Conservation (phyloP, 495 filamentous ascomycete species). For the Thozetella sp. region DNA sequence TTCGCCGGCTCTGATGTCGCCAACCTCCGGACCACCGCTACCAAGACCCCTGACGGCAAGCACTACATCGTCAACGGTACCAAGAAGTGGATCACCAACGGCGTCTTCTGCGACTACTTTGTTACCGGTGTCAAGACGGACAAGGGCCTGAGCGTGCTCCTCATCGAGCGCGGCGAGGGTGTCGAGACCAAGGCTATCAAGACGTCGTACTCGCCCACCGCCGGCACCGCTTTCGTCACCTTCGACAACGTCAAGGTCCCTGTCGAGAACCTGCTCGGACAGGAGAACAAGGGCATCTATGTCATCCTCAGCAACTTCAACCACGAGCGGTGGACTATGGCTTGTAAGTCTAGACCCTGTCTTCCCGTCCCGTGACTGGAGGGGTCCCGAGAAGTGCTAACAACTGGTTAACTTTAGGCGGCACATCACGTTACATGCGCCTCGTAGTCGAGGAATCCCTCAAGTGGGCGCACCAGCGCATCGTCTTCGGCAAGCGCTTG, state of each 20-base stretch:
- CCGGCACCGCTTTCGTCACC: conserved; percentile 79
- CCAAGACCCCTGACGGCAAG: conserved; percentile 80
- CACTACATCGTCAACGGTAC: conserved; percentile 87
- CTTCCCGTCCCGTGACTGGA: background rate
- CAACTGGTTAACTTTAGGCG: conserved; percentile 38
- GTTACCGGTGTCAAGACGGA: conserved; percentile 80
- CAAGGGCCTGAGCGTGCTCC: conserved; percentile 78
- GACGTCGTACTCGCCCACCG: conserved; percentile 80
- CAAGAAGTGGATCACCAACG: conserved; percentile 96
- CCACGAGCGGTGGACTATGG: conserved; percentile 78
- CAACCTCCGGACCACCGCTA: conserved; percentile 77
- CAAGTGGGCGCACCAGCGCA: conserved; percentile 87
- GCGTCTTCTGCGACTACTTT: conserved; percentile 82
- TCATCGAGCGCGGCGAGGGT: conserved; percentile 72
- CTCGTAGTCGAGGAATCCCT: conserved; percentile 81
- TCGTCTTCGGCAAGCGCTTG: conserved; percentile 83
- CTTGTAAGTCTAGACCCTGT: conserved; percentile 24
- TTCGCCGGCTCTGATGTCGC: conserved; percentile 90
- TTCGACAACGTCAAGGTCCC: conserved; percentile 90
- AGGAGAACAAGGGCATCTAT: conserved; percentile 85
- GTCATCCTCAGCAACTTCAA: conserved; percentile 92
- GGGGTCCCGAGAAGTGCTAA: too few species aligned
- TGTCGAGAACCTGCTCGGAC: conserved; percentile 74
- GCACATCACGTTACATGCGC: conserved; percentile 64
- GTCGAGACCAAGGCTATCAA: conserved; percentile 81